Conservation (phyloP, 2,329 filamentous ascomycete genomes). For the Rutstroemia sp. region DNA sequence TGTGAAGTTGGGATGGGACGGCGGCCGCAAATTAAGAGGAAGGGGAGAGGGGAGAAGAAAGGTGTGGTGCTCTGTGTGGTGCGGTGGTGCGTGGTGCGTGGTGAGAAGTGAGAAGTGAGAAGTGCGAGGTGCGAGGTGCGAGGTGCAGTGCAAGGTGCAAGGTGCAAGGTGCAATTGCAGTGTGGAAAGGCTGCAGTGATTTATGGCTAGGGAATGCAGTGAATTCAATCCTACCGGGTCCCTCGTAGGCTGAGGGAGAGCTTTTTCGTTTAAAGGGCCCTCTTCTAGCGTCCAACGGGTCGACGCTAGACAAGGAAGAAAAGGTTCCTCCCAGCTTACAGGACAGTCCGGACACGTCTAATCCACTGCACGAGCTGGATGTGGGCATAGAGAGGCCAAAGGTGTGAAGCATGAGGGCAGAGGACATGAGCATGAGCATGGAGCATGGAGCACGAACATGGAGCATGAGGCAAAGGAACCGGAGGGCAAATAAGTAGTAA, state of each 20-base stretch:
- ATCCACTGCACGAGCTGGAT: no score
- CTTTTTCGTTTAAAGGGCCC: no score
- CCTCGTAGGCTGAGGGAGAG: no score
- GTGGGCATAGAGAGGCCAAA: no score
- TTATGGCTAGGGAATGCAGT: neutral
- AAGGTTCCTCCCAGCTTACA: no score
- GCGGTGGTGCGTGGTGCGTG: neutral
- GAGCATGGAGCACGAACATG: no score
- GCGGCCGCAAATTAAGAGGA: conserved; percentile 1
- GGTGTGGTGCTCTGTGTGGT: neutral
- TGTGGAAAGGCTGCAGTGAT: neutral
- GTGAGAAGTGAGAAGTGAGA: neutral
- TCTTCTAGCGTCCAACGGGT: no score
- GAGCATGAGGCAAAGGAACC: neutral
- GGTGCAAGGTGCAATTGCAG: neutral
- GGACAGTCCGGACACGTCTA: no score
- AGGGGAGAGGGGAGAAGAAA: neutral
- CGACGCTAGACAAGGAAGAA: no score
- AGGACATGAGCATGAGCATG: no score
- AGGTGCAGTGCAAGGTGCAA: no score
- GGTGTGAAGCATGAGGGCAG: no score
- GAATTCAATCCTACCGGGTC: neutral
- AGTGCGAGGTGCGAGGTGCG: neutral
- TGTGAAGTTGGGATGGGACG: neutral
- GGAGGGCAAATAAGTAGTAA: neutral